Evolutionary conservation across 2,329 filamentous ascomycete species (phyloP).

Genomic region (Alternaria tenuissima): DNA sequence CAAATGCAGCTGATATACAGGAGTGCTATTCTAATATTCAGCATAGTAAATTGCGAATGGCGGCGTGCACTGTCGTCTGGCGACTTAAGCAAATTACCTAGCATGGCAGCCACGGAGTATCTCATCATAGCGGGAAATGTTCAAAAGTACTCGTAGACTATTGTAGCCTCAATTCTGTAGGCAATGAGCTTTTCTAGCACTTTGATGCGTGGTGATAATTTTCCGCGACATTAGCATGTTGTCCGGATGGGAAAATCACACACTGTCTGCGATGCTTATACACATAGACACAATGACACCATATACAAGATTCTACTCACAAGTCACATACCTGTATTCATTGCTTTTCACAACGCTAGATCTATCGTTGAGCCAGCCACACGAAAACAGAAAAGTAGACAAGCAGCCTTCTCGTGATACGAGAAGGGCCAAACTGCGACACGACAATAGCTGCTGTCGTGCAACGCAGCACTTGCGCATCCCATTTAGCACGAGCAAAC

Average conservation of each 20-base stretch:
- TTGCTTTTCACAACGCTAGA: not conserved
- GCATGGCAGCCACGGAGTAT: not conserved
- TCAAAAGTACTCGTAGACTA: not conserved
- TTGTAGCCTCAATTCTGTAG: not conserved
- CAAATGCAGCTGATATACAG: not conserved
- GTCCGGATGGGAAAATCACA: not conserved
- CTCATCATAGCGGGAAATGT: not conserved
- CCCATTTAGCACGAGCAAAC: not conserved
- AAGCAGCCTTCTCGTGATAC: not conserved
- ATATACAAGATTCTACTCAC: not conserved
- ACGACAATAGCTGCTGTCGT: slow-evolving; percentile 2
- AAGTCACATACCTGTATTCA: not conserved
- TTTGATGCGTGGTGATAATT: not conserved
- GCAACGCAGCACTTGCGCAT: not conserved
- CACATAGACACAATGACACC: not conserved
- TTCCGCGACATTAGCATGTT: not conserved
- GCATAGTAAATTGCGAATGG: not conserved
- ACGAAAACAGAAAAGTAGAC: not conserved
- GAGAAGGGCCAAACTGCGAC: not conserved
- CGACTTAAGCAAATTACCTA: not conserved
- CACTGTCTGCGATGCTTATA: not conserved
- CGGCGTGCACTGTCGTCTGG: not conserved
- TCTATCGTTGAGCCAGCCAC: not conserved
- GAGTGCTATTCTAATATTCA: not conserved
- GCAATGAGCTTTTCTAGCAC: not conserved